Evolutionary conservation across 2,329 filamentous ascomycete genomes (phyloP), one percentile per base, ranked within the genome.

Genomic region (Trichoderma lentiforme): DNA sequence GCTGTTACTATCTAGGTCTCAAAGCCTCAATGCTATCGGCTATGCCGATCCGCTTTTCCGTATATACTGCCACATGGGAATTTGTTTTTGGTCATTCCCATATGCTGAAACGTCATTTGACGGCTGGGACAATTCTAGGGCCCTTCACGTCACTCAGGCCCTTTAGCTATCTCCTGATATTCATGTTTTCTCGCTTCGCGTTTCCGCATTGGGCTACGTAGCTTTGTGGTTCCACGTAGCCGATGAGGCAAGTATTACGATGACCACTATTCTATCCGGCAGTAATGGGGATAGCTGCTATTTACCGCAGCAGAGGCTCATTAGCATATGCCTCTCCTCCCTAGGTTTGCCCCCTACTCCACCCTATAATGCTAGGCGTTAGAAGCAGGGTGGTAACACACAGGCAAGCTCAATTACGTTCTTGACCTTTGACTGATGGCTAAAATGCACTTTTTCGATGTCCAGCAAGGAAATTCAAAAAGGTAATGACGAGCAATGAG

Each of bases 151-250:
- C 61, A 28, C 47, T 60, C 72, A 73, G 43, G 21, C 43, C 34
- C 53, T 39, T 71, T 60, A n/a, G 30, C 24, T 39, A 47, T 63
- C 47, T 74, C 66, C 61, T 66, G 66, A 71, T 62, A 69, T 58
- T 51, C 71, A 69, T n/a, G 73, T 56, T 39, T 77, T 76, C 75
- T 78, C 74, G 76, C 74, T 75, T 73, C 71, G 72, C 77, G 76
- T 76, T 79, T 78, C 72, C 78, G 77, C 78, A 79, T 80, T 76
- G 36, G 71, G 74, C 51, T 53, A 21, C 43, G 26, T 36, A 62
- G 36, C 34, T 3, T 63, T 14, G 36, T 34, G 15, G 53, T 67
- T 64, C 34, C 65, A 67, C 39, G 21, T 36, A 39, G 39, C 43
- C 62, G 62, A 72, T 71, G 61, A 68, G 62, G 68, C 71, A 47